These are phyloP conservation scores for Pholiota microspora DNA, from an alignment of 768 basidiomycete species.

Conservation along the genomic window DNA sequence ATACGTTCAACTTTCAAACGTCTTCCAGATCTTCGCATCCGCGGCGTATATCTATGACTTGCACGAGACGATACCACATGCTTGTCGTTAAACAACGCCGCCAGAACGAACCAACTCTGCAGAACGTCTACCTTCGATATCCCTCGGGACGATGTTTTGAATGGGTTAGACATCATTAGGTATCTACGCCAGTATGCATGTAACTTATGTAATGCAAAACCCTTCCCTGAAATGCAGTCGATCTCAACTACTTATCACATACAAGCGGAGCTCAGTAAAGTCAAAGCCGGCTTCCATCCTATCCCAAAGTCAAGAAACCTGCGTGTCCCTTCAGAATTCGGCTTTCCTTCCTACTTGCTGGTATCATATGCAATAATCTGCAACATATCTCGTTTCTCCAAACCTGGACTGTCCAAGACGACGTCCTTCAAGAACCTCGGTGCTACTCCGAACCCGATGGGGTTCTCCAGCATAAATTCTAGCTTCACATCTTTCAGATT, in stretches of 20 bases:
- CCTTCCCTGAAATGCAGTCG: background rate
- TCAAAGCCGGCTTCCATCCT: too few relatives aligned
- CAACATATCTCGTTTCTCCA: conserved; percentile 20
- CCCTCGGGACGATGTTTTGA: conserved; percentile 48
- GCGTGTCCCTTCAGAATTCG: background rate
- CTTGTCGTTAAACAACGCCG: conserved; percentile 71
- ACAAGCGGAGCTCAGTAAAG: background rate
- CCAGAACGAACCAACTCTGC: conserved; percentile 47
- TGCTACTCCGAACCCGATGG: conserved; percentile 27
- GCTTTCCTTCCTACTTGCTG: conserved; percentile 12
- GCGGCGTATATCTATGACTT: conserved; percentile 68
- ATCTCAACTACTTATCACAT: too few relatives aligned
- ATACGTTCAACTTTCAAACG: background rate
- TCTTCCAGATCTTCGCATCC: background rate
- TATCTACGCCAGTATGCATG: background rate
- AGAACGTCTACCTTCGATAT: conserved; percentile 54
- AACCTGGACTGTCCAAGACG: conserved; percentile 24
- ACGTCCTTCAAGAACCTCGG: conserved; percentile 29
- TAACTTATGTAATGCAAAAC: too few relatives aligned
- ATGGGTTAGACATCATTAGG: conserved; percentile 32
- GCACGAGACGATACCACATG: conserved; percentile 38
- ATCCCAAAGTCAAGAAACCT: too few relatives aligned
- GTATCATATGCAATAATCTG: conserved; percentile 27
- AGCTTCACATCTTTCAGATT: conserved; percentile 23
- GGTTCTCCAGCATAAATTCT: conserved; percentile 29